phyloP scores from a whole-genome alignment of 2,329 filamentous ascomycete species.

The Calonectria hawksworthii region DNA sequence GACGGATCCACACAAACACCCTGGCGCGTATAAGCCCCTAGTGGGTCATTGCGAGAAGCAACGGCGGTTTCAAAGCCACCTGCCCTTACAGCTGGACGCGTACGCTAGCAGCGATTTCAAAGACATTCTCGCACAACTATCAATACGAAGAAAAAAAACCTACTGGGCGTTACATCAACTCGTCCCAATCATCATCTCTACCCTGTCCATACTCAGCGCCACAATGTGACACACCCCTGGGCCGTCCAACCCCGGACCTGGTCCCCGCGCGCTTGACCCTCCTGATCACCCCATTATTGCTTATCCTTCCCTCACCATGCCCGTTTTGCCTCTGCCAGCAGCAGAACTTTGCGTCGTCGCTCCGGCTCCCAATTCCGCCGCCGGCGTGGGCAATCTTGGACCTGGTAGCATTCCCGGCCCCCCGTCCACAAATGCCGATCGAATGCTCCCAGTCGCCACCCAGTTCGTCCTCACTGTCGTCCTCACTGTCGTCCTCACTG shows the following conservation, averaged over 20 bases:
- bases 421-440: slow-evolving; percentile 16
- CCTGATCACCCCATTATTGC: slow-evolving; percentile 14
- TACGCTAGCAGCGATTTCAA: slow-evolving; percentile 18
- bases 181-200: slow-evolving; percentile 37
- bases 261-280: slow-evolving; percentile 36
- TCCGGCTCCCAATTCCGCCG: background rate
- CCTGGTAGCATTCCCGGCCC: slow-evolving; percentile 15
- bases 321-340: background rate
- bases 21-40: background rate
- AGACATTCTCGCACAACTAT: background rate
- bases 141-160: background rate
- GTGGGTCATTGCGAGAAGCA: slow-evolving; percentile 26
- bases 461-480: slow-evolving; percentile 43
- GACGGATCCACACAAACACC: slow-evolving; percentile 5
- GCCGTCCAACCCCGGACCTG: slow-evolving; percentile 25
- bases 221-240: slow-evolving; percentile 28
- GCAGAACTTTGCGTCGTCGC: background rate
- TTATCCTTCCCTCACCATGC: background rate
- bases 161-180: slow-evolving; percentile 27
- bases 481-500: slow-evolving; percentile 42
- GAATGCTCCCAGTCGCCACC: slow-evolving; percentile 18
- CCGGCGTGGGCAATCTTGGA: background rate
- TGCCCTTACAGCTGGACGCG: slow-evolving; percentile 37
- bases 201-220: slow-evolving; percentile 8
- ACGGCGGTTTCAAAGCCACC: slow-evolving; percentile 44